Percentiles rank a stretch among this genome's conserved stretches.
Evolutionary conservation across 306 rosid species (phyloP).

Genomic region (Citrullus amarus): DNA sequence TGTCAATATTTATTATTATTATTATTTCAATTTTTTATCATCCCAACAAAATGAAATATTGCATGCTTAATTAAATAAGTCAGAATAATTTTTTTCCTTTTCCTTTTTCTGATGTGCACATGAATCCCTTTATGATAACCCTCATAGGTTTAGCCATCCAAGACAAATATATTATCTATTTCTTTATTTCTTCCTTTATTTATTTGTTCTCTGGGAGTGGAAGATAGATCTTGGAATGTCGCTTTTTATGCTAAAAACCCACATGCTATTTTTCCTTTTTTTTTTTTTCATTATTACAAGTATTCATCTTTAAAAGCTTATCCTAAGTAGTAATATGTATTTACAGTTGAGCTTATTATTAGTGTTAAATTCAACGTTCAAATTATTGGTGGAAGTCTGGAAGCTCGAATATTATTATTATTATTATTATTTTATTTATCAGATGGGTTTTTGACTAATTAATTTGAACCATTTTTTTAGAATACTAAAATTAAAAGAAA

Average conservation of each 20-base stretch:
- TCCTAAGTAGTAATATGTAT: too few relatives aligned
- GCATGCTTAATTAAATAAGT: neutral
- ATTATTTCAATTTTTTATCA: neutral
- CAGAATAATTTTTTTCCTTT: neutral
- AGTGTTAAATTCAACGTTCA: too few relatives aligned
- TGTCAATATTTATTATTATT: neutral
- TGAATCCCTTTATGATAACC: neutral
- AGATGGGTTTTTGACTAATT: too few relatives aligned
- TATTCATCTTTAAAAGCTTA: too few relatives aligned
- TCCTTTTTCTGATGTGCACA: neutral
- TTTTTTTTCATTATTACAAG: too few relatives aligned
- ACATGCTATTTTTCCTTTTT: neutral
- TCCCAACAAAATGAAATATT: neutral
- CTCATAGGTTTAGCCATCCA: neutral
- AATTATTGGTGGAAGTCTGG: too few relatives aligned
- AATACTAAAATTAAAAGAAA: too few relatives aligned
- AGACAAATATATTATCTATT: neutral
- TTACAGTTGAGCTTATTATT: too few relatives aligned
- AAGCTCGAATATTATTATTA: too few relatives aligned
- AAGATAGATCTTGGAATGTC: conserved; percentile 1
- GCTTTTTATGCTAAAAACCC: neutral
- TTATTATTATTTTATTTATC: too few relatives aligned
- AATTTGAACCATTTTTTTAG: too few relatives aligned
- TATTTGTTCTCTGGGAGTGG: neutral
- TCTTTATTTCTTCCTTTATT: too few relatives aligned